Conservation (phyloP, 1,139 yeast species). For the Suhomyces anneliseae region DNA sequence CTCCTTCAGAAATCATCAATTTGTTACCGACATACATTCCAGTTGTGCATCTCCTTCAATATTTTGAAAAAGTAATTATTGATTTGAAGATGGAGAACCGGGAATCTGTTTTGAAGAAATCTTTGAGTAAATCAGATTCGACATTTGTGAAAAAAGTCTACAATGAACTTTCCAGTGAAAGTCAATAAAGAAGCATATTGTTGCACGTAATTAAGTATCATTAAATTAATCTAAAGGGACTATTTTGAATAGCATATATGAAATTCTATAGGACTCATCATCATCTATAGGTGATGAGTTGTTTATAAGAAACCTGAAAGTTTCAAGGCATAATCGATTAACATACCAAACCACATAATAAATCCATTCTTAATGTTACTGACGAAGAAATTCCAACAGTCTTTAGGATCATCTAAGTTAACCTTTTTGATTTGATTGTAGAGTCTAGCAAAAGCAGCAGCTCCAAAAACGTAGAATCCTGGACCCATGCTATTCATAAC, state of each 20-base stretch:
- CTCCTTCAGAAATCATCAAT: constrained; percentile 27
- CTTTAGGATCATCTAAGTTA: constrained; percentile 71
- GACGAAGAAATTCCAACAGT: constrained; percentile 81
- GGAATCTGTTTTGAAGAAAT: constrained; percentile 25
- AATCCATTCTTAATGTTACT: constrained; percentile 82
- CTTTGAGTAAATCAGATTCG: constrained; percentile 31
- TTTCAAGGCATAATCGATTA: constrained; percentile 66
- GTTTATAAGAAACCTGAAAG: constrained; percentile 42
- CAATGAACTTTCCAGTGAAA: constrained; percentile 7
- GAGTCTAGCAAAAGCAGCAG: constrained; percentile 67
- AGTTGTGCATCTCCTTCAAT: constrained; percentile 30
- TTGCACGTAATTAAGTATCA: neutral
- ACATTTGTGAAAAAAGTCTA: constrained; percentile 17
- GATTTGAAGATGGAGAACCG: constrained; percentile 23
- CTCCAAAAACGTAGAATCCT: constrained; percentile 68
- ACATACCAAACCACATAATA: constrained; percentile 71
- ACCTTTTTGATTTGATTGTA: constrained; percentile 67
- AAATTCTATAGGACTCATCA: neutral
- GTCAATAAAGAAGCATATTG: neutral
- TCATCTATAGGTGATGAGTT: neutral
- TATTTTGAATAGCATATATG: neutral
- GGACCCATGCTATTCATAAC: constrained; percentile 84
- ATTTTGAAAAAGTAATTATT: constrained; percentile 23
- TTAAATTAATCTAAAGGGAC: neutral
- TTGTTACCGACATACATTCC: constrained; percentile 37